Conservation (phyloP, 441 rosid genomes). For the Capsella rubella region DNA sequence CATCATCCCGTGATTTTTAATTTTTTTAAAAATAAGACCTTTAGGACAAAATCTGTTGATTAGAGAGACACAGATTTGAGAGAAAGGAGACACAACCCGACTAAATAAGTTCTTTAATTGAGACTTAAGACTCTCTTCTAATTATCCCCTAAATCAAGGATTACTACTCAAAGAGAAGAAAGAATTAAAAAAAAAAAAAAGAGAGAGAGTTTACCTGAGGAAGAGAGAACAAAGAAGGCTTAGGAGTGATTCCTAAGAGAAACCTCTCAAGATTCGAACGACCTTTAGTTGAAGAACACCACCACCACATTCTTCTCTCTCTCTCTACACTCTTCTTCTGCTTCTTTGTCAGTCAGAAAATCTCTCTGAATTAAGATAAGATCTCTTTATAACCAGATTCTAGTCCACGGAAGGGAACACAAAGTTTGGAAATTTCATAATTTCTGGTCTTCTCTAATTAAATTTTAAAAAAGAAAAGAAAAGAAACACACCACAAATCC, state of each 20-base stretch:
- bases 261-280: conserved; percentile 57
- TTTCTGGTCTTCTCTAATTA: conserved; percentile 37
- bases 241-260: conserved; percentile 58
- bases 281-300: conserved; percentile 35
- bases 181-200: too few relatives aligned
- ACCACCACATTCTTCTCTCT: conserved; percentile 35
- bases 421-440: conserved; percentile 33
- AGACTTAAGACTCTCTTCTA: background rate
- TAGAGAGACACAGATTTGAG: conserved; percentile 16
- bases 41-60: background rate
- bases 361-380: conserved; percentile 18
- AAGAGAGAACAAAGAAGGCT: conserved; percentile 51
- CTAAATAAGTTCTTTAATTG: background rate
- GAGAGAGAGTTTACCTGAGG: conserved; percentile 50
- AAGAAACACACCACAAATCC: conserved; percentile 18
- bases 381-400: conserved; percentile 18
- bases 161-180: background rate
- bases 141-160: background rate
- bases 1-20: conserved; percentile 6
- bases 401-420: conserved; percentile 13
- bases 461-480: background rate
- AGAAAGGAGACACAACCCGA: background rate
- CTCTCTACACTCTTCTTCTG: background rate
- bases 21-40: background rate
- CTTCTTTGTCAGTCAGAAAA: background rate